Conservation (phyloP, 495 filamentous ascomycete genomes). For the Trichodelitschia bisporula region DNA sequence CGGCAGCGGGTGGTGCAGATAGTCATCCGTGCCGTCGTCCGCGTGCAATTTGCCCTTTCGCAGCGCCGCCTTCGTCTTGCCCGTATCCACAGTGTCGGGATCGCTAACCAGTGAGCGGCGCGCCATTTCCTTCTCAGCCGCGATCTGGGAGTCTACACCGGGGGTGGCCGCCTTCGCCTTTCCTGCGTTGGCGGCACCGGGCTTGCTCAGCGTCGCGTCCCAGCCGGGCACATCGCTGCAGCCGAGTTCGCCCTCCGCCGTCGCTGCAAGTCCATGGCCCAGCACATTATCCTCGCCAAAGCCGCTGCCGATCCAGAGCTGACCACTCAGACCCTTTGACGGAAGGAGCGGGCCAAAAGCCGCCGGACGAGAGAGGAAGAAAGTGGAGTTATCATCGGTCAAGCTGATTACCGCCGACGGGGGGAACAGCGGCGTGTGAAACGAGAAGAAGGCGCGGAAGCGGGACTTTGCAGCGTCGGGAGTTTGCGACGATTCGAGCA, state of each 20-base stretch:
- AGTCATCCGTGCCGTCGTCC: conserved; percentile 79
- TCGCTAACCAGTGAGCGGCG: background rate
- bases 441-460: conserved; percentile 35
- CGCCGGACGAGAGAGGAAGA: conserved; percentile 78
- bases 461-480: too few species aligned
- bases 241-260: conserved; percentile 66
- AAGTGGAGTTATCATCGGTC: conserved; percentile 92
- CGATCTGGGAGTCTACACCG: conserved; percentile 1
- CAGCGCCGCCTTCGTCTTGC: background rate
- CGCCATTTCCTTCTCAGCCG: background rate
- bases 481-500: too few species aligned
- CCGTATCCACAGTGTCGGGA: background rate
- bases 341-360: conserved; percentile 75
- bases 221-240: conserved; percentile 95
- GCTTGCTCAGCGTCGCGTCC: conserved; percentile 22
- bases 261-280: conserved; percentile 27
- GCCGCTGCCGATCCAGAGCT: conserved; percentile 73
- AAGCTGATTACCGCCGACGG: conserved; percentile 87
- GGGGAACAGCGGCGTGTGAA: conserved; percentile 60
- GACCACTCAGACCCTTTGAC: conserved; percentile 49
- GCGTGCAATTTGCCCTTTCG: conserved; percentile 2
- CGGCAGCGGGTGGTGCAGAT: conserved; percentile 47
- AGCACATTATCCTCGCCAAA: conserved; percentile 43
- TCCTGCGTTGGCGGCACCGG: conserved; percentile 7
- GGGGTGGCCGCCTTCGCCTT: background rate